phyloP scores from a whole-genome alignment of 257 asterid genomes.

The Sherardia arvensis region DNA sequence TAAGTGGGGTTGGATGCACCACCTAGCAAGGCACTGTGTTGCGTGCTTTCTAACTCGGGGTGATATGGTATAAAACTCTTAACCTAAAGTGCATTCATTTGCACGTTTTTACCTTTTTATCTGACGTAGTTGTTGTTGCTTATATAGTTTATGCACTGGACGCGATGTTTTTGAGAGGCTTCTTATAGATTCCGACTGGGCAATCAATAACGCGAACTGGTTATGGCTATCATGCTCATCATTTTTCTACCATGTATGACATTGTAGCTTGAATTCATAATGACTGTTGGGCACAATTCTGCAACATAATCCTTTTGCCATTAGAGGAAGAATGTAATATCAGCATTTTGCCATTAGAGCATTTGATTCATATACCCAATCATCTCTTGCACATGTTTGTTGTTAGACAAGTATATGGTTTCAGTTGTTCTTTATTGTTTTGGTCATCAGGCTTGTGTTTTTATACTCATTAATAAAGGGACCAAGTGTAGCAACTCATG shows the following conservation, averaged over 20 bases:
- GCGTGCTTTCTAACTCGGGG: constrained; percentile 97
- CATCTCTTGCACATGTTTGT: too few relatives aligned
- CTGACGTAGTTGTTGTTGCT: constrained; percentile 12
- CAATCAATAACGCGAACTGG: constrained; percentile 94
- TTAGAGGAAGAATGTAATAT: too few relatives aligned
- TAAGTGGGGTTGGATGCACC: constrained; percentile 99
- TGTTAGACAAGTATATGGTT: too few relatives aligned
- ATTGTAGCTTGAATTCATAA: neutral
- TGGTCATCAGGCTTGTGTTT: too few relatives aligned
- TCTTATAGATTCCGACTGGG: constrained; percentile 95
- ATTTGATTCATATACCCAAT: too few relatives aligned
- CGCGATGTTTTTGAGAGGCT: constrained; percentile 92
- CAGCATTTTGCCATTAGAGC: too few relatives aligned
- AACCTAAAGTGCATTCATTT: neutral
- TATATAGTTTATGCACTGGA: constrained; percentile 79
- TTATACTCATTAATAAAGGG: too few relatives aligned
- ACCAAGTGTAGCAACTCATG: too few relatives aligned
- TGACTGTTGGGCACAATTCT: neutral
- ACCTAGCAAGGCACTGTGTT: constrained; percentile 93
- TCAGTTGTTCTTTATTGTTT: too few relatives aligned
- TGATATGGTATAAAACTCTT: constrained; percentile 58
- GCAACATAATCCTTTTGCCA: too few relatives aligned
- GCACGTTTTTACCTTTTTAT: constrained; percentile 1
- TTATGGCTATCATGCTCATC: constrained; percentile 96
- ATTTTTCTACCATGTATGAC: constrained; percentile 78